Evolutionary conservation across 768 basidiomycete species (phyloP), one percentile per base, ranked within the genome.

Genomic region (Cystobasidium ongulense): DNA sequence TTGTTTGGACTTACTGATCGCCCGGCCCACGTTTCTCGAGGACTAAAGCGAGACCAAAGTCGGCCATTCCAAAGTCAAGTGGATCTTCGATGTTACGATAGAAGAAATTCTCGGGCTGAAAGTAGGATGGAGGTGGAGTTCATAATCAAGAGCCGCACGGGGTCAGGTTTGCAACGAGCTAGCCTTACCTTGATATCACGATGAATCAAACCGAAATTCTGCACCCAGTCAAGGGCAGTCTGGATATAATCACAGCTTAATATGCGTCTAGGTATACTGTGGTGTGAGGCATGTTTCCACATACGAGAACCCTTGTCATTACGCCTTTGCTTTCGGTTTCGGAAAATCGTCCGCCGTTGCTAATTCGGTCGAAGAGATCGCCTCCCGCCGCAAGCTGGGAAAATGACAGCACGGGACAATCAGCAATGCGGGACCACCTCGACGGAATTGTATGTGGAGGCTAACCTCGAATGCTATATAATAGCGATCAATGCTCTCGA

Each of bases 51-150:
- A 71, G 68, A 13, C 68, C 68, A 29, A 71, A 71, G 31, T 71
- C 68, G 7, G 68, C 68, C 68, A 71, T 71, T 5, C 68, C 68
- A 38, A 71, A 71, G 23, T 54, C 68, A 25, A 71, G 68, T 2
- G 68, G 68, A 36, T 71, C 54, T 29, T 71, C 54, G 68, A 71
- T 71, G 43, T 71, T 41, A 1, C 68, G 68, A 38, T 71, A 71
- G 68, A 71, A 71, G 53, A 71, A 71, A 36, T 71, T 71, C 25
- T 71, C 68, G 5, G 68, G 68, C 68, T 67, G 29, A 8, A 27
- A 25, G n/a, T 66, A 25, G 27, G 18, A 29, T 31, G 21, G 3
- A 52, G 43, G n/a, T 46, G 10, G 2, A 52, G 39, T 8, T 31
- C 7, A 8, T 15, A 53, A 10, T 4, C 31, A 35, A 7, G 8